phyloP scores from a whole-genome alignment of 2,329 filamentous ascomycete genomes.

The Claviceps arundinis region DNA sequence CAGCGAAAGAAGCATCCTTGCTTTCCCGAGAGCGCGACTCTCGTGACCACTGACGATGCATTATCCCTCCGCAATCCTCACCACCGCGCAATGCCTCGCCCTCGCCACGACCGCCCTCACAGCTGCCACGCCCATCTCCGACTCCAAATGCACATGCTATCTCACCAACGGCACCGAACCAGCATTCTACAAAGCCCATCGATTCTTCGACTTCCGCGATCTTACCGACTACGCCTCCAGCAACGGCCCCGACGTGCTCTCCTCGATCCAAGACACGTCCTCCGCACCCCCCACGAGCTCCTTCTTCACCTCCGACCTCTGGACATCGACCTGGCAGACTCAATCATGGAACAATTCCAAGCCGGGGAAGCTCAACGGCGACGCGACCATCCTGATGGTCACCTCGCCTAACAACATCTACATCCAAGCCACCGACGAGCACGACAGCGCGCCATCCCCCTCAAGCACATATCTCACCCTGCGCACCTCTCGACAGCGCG shows the following conservation, averaged over 20 bases:
- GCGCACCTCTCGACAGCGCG: conserved; percentile 28
- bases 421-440: conserved; percentile 22
- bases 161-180: conserved; percentile 31
- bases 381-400: conserved; percentile 21
- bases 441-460: background rate
- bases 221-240: conserved; percentile 23
- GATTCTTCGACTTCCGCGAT: conserved; percentile 37
- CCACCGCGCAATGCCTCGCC: background rate
- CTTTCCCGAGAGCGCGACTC: background rate
- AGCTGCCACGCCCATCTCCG: conserved; percentile 9
- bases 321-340: conserved; percentile 24
- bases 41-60: background rate
- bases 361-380: conserved; percentile 1
- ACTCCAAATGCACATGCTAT: conserved; percentile 31
- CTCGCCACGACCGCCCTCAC: background rate
- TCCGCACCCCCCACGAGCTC: conserved; percentile 17
- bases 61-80: background rate
- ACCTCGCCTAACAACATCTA: conserved; percentile 32
- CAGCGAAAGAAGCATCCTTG: too few relatives aligned
- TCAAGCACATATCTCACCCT: conserved; percentile 32
- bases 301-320: conserved; percentile 25
- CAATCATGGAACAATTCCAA: conserved; percentile 26
- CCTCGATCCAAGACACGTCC: conserved; percentile 15
- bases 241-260: conserved; percentile 19
- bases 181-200: conserved; percentile 30